Evolutionary conservation across 768 basidiomycete genomes (phyloP), one percentile per base, ranked within the genome.

Genomic region (Termitomyces sp.): DNA sequence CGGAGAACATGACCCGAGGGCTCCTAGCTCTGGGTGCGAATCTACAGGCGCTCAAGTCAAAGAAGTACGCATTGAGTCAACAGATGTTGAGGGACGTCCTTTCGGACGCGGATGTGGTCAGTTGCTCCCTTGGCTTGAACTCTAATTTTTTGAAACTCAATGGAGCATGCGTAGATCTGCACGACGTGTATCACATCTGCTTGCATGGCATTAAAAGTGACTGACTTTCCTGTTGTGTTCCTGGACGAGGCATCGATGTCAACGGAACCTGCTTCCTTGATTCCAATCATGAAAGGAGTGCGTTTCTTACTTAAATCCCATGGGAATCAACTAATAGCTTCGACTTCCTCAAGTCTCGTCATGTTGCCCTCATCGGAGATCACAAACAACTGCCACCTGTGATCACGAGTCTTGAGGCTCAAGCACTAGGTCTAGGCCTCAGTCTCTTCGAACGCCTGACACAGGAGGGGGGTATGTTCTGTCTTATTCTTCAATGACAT

Each of bases 241-340:
- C 72, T 97, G 14, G 95, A 98, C 66, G 95, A 98, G 71, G 95
- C 95, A 1, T 92, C 91, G 8, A 96, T 97, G 93, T 93, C 91
- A 32, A 96, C 94, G 2, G 95, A 98, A 71, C 93, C 95, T 11
- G 87, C 92, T 23, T 90, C 92, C 19, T 75, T 96, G 54, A 88
- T 98, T 63, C 92, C 95, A 0, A 74, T 98, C 42, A 96, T 93
- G 89, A 94, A 91, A 82, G 95, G 95, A 10, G 91, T 93, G 75
- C 56, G 57, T 55, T 40, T n/a, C 25, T 58, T 52, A 45, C 46
- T 49, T 61, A 29, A 37, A 40, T 10, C 14, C 23, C 47, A 2
- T 35, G 1, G 14, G 21, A 19, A 29, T 27, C 44, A 32, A 49
- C 61, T 60, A 35, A 64, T 27, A 52, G 19, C 58, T 45, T 52